phyloP scores from a whole-genome alignment of 2,329 filamentous ascomycete genomes.

The Bipolaris cookei region DNA sequence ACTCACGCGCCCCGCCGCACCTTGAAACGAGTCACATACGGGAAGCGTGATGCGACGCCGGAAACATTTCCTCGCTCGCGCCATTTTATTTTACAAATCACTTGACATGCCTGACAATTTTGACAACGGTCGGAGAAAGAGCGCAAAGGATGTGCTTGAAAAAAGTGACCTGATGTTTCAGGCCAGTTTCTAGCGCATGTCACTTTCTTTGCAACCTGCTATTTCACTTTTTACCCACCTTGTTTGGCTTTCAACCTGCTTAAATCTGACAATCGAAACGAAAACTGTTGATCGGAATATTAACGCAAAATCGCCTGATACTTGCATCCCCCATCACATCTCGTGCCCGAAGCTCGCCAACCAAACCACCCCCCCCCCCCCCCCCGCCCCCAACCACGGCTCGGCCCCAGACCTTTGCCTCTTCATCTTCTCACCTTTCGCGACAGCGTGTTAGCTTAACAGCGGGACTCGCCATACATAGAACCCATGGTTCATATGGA shows the following conservation, averaged over 20 bases:
- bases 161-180: not conserved
- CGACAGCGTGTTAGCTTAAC: not conserved
- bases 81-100: not conserved
- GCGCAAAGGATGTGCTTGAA: no score
- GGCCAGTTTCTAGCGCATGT: no score
- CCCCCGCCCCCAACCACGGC: not conserved
- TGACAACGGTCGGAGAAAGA: not conserved
- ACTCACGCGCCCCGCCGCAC: not conserved
- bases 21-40: not conserved
- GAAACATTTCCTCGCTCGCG: not conserved
- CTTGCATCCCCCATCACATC: not conserved
- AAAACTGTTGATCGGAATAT: not conserved
- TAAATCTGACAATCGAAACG: not conserved
- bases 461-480: not conserved
- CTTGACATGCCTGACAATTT: not conserved
- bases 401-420: not conserved
- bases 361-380: no score
- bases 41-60: not conserved
- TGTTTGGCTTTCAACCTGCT: not conserved
- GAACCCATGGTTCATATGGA: not conserved
- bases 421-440: not conserved
- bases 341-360: not conserved
- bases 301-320: not conserved
- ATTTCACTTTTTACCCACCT: not conserved
- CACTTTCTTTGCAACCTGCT: no score